A percentile compares a stretch with the other conserved stretches of the same genome.
These are phyloP conservation scores for Tylopilus sp. DNA, from an alignment of 768 basidiomycete genomes.

Conservation along the genomic window DNA sequence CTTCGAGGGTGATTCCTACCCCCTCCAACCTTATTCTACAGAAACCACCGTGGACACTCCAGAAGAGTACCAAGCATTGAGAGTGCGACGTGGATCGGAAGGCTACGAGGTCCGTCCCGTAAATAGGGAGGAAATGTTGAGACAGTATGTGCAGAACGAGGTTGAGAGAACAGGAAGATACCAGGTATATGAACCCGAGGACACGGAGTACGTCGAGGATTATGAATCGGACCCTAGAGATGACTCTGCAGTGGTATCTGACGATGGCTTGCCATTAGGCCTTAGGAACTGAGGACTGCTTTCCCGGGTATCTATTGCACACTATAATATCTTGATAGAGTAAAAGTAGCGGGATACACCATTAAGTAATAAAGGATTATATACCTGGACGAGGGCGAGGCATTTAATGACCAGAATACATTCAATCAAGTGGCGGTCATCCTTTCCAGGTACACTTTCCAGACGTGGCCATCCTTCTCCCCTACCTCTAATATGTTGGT, in stretches of 20 bases:
- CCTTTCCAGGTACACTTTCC: conserved; percentile 68
- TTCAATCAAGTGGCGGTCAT: conserved; percentile 22
- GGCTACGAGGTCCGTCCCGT: conserved; percentile 70
- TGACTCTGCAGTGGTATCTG: conserved; percentile 1
- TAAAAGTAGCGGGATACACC: conserved; percentile 29
- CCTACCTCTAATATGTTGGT: conserved; percentile 68
- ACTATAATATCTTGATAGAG: conserved; percentile 23
- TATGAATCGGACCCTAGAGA: conserved; percentile 19
- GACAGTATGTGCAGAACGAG: conserved; percentile 50
- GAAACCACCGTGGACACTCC: conserved; percentile 27
- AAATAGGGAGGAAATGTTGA: conserved; percentile 63
- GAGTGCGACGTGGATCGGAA: conserved; percentile 71
- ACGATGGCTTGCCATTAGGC: conserved; percentile 23
- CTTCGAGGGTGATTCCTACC: conserved; percentile 39
- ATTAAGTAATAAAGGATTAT: conserved; percentile 33
- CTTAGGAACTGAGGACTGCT: conserved; percentile 11
- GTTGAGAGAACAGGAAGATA: conserved; percentile 61
- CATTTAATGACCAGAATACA: conserved; percentile 2
- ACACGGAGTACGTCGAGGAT: conserved; percentile 44
- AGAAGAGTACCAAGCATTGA: conserved; percentile 34
- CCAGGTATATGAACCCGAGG: conserved; percentile 62
- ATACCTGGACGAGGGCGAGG: conserved; percentile 15
- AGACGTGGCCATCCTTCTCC: conserved; percentile 62
- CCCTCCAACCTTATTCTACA: conserved; percentile 16
- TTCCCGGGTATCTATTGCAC: conserved; percentile 4